Percentiles rank a stretch among this genome's conserved stretches.
These are phyloP conservation scores for Pythium chondricola DNA, from an alignment of 352 stramenopile genomes.

Conservation along the genomic window DNA sequence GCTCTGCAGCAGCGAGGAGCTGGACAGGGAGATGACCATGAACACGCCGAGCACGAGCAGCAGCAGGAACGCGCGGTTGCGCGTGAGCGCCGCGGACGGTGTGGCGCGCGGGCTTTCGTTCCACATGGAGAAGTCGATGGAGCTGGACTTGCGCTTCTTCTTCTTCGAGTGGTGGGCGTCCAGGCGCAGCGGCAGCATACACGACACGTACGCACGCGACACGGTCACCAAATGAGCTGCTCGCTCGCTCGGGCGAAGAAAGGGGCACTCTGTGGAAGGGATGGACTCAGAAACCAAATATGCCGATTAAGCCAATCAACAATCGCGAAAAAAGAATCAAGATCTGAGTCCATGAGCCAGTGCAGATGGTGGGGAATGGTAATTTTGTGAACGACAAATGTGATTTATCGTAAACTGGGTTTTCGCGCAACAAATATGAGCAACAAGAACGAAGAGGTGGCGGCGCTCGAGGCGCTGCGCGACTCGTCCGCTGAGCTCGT, in stretches of 20 bases:
- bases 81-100: slow-evolving; percentile 35
- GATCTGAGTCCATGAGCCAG: slow-evolving; percentile 15
- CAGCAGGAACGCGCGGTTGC: slow-evolving; percentile 40
- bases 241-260: neutral
- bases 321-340: neutral
- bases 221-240: neutral
- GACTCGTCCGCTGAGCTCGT: slow-evolving; percentile 75
- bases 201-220: slow-evolving; percentile 3
- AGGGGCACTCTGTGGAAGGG: neutral
- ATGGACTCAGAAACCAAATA: neutral
- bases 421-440: slow-evolving; percentile 15
- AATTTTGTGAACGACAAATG: slow-evolving; percentile 1
- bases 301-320: neutral
- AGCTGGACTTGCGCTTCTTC: slow-evolving; percentile 84
- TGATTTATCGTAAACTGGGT: no score
- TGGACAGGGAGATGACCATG: slow-evolving; percentile 61
- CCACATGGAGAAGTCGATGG: slow-evolving; percentile 58
- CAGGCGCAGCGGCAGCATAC: slow-evolving; percentile 37
- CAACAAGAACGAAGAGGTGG: slow-evolving; percentile 72
- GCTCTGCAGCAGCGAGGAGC: slow-evolving; percentile 28
- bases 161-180: slow-evolving; percentile 26
- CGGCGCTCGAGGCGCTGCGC: slow-evolving; percentile 67
- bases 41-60: slow-evolving; percentile 42
- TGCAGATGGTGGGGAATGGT: slow-evolving; percentile 5
- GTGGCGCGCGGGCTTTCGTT: slow-evolving; percentile 22